Evolutionary conservation across 805 yeast genomes (phyloP).

Genomic region (Peterozyma toletana): DNA sequence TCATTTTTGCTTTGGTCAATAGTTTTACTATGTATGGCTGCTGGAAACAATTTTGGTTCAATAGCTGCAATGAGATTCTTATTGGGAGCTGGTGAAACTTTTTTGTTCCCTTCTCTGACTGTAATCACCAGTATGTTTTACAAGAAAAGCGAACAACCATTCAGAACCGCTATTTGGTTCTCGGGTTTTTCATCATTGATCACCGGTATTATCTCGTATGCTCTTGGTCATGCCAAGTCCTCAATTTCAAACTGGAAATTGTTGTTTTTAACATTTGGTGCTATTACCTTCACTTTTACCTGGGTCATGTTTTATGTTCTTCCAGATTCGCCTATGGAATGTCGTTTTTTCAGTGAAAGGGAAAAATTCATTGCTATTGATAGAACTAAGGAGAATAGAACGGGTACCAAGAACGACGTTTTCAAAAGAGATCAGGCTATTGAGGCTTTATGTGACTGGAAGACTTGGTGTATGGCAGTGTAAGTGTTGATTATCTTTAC

Average conservation of each 20-base stretch:
- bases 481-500: conserved; percentile 16
- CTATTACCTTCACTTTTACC: conserved; percentile 33
- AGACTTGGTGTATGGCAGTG: conserved; percentile 30
- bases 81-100: conserved; percentile 43
- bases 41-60: conserved; percentile 34
- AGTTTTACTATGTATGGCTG: conserved; percentile 34
- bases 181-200: conserved; percentile 30
- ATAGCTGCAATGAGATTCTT: conserved; percentile 36
- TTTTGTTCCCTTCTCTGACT: conserved; percentile 47
- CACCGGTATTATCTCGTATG: conserved; percentile 19
- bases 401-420: conserved; percentile 27
- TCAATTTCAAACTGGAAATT: conserved; percentile 37
- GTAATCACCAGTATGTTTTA: conserved; percentile 49
- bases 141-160: conserved; percentile 34
- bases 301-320: conserved; percentile 27
- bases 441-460: conserved; percentile 37
- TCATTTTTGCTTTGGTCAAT: conserved; percentile 34
- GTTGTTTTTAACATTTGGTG: conserved; percentile 47
- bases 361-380: conserved; percentile 43
- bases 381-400: conserved; percentile 30
- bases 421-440: conserved; percentile 35
- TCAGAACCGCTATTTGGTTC: conserved; percentile 35
- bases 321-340: conserved; percentile 47
- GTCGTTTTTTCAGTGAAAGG: conserved; percentile 33
- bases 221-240: conserved; percentile 17